Evolutionary conservation across 1,284 basidiomycete species (phyloP), one percentile per base, ranked within the genome.

Genomic region (Trichosporon sp.): DNA sequence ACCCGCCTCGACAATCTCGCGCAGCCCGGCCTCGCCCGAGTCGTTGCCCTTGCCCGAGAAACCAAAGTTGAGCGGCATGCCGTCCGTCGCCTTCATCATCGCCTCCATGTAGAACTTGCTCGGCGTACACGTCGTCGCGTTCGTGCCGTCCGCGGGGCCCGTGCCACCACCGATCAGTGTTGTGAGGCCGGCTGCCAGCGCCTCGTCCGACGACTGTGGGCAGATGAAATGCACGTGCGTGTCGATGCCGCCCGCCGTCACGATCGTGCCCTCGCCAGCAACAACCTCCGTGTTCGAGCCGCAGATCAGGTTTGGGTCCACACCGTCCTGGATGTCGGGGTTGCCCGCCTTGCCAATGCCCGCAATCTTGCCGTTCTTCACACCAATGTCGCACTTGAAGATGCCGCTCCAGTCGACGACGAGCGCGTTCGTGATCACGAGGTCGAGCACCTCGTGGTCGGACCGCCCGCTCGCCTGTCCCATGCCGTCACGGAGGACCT

Each of bases 381-480:
- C 87, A 47, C 97, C 97, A 65, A 99, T 93, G 79, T 99, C 97
- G n/a, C 96, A 96, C 92, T 98, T 98, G 87, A 92, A 92, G 71
- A 99, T 96, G 1, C 95, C 95, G 53, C 89, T 90, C 91, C 93
- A 98, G 81, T 99, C 95, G 53, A 99, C 84, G 71, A 99, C 91
- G 63, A 99, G 86, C 0, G 92, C 93, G 79, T 98, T 99, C 51
- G 94, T 97, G 76, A 99, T 92, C 65, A 98, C 91, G 8, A 95
- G 86, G 78, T 99, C 97, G 56, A 99, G 87, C 0, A 90, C 88
- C 64, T 92, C 89, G 0, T 76, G 75, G 21, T 91, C 88, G 0
- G 87, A 84, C 8, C 90, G 85, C 69, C 91, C 89, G 0, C 91
- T 92, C 0, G 91, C 91, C 82, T 99, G 96, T 7, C 95, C 97